phyloP scores from a whole-genome alignment of 192 early-diverging fungal genomes.

The Podila minutissima region DNA sequence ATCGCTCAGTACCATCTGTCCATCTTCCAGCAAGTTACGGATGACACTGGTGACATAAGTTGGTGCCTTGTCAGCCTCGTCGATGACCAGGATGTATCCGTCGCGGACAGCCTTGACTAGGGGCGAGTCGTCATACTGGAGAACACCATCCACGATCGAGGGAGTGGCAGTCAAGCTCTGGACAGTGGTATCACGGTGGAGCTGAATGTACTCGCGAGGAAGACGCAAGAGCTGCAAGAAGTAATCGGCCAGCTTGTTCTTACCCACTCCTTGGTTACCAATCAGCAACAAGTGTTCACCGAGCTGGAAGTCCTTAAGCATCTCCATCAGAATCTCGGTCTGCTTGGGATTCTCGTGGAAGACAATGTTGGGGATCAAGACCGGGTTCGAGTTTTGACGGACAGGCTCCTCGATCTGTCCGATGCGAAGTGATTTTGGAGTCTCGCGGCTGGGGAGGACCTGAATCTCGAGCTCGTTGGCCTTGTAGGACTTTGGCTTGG shows the following conservation, averaged over 20 bases:
- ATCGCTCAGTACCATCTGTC: slow-evolving; percentile 82
- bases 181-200: slow-evolving; percentile 84
- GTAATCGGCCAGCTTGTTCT: slow-evolving; percentile 73
- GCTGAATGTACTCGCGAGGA: slow-evolving; percentile 83
- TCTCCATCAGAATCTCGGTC: slow-evolving; percentile 74
- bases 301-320: slow-evolving; percentile 81
- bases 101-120: slow-evolving; percentile 61
- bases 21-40: slow-evolving; percentile 78
- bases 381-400: slow-evolving; percentile 62
- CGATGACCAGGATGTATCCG: slow-evolving; percentile 77
- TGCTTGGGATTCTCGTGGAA: slow-evolving; percentile 85
- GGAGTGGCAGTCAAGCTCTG: slow-evolving; percentile 81
- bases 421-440: slow-evolving; percentile 62
- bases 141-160: slow-evolving; percentile 72
- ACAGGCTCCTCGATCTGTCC: slow-evolving; percentile 62
- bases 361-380: slow-evolving; percentile 71
- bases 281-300: slow-evolving; percentile 86
- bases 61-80: slow-evolving; percentile 88
- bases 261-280: slow-evolving; percentile 84
- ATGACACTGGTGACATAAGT: slow-evolving; percentile 81
- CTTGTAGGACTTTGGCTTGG: slow-evolving; percentile 33
- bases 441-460: slow-evolving; percentile 57
- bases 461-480: slow-evolving; percentile 60
- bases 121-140: slow-evolving; percentile 78
- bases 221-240: slow-evolving; percentile 75